Conservation (phyloP, 495 filamentous ascomycete genomes). For the Lichenothelia convexa region DNA sequence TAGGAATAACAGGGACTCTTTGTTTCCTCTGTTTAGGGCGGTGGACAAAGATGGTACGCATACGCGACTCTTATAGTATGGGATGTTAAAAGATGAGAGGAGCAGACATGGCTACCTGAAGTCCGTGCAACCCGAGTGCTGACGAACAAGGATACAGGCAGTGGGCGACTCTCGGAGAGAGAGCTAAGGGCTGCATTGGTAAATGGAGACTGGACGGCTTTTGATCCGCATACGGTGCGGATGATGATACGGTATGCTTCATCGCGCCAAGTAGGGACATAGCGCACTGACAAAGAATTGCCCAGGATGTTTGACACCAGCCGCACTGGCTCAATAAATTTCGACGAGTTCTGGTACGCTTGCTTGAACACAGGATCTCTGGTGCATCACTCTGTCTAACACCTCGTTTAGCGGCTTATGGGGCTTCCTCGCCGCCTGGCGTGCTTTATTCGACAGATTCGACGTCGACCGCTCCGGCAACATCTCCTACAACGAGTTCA, state of each 20-base stretch:
- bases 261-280: too few species aligned
- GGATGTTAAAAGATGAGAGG: conserved; percentile 19
- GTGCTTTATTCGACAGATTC: conserved; percentile 86
- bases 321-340: conserved; percentile 72
- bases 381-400: too few species aligned
- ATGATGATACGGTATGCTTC: conserved; percentile 99
- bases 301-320: conserved; percentile 96
- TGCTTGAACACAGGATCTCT: conserved; percentile 21
- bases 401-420: too few species aligned
- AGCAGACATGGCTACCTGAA: too few species aligned
- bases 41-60: conserved; percentile 80
- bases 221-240: conserved; percentile 88
- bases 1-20: conserved; percentile 41
- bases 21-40: conserved; percentile 75
- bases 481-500: conserved; percentile 74
- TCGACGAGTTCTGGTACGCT: conserved; percentile 96
- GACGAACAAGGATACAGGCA: too few species aligned
- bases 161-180: conserved; percentile 63
- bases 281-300: too few species aligned
- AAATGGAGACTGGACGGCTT: conserved; percentile 86
- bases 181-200: conserved; percentile 87
- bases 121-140: too few species aligned
- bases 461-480: conserved; percentile 74
- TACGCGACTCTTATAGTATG: too few species aligned
- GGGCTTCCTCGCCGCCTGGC: conserved; percentile 89